phyloP scores from a whole-genome alignment of 305 asterid genomes.

The Withania somnifera region DNA sequence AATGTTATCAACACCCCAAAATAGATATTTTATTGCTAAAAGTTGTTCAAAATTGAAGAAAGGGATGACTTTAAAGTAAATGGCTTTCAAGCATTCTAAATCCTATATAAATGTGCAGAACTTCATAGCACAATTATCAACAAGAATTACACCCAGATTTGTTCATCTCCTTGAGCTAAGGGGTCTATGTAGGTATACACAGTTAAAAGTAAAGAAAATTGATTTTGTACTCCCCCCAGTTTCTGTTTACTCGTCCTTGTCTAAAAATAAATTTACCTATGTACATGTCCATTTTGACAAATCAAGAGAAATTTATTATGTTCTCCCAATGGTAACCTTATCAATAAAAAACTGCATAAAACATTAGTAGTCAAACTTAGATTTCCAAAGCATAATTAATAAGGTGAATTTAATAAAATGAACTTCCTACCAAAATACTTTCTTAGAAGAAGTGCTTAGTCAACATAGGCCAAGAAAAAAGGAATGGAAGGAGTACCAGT shows the following conservation, averaged over 20 bases:
- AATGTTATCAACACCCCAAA: background rate
- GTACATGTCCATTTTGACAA: background rate
- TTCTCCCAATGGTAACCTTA: background rate
- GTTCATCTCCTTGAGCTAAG: background rate
- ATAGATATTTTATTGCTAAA: background rate
- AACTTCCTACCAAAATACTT: background rate
- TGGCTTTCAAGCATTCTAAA: background rate
- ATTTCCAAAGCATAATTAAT: background rate
- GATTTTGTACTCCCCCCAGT: background rate
- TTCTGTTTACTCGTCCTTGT: background rate
- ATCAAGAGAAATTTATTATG: background rate
- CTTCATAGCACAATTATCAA: background rate
- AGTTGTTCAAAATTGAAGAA: background rate
- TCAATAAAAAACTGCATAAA: background rate
- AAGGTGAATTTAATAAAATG: background rate
- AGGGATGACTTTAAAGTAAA: background rate
- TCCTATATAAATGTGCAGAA: background rate
- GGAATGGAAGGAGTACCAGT: background rate
- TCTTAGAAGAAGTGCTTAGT: background rate
- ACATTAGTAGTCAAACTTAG: background rate
- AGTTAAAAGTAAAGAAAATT: background rate
- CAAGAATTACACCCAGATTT: background rate
- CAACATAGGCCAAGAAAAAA: background rate
- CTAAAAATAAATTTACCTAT: background rate
- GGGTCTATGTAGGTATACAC: background rate